Base-by-base conservation (phyloP, 305 asterid genomes). In the Nicotiana rustica region DNA sequence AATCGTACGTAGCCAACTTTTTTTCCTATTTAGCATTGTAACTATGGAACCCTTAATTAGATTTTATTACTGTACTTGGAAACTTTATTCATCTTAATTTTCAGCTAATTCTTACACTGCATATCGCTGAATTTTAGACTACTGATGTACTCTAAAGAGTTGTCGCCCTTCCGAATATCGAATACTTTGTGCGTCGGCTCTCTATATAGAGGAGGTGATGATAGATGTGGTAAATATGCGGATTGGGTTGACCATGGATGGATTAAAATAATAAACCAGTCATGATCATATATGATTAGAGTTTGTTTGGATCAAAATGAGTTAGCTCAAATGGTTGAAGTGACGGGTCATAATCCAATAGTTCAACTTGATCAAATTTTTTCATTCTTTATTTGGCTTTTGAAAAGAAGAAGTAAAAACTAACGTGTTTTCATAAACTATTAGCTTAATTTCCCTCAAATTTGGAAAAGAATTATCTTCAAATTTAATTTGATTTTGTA, bases 31-130 rank as follows among this genome's bases (percentile, higher is more conserved):
- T 55, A 55, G 66, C 10, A 17, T 76, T 76, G 66, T 76, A 76
- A 76, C 80, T 76, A 76, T 52, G 80, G 29, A 52, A 76, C 29
- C 0, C 66, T 52, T 76, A 15, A 55, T 76, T 18, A 76, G 80
- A 76, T 76, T 55, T 76, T 52, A 52, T 1, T 55, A 17, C 9
- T 29, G 80, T 76, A 76, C 65, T 55, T 52, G 47, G 65, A 76
- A 75, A 9, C 47, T 75, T 52, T 75, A 75, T 76, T 76, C 80
- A 76, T 55, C 80, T 55, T n/a, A 29, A 55, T 15, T 29, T 75
- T 52, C 66, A 76, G 80, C n/a, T 49, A 6, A 47, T 25, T 73
- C 62, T 21, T 47, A 44, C 60, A 19, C 57, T 73, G 10, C 49
- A 2, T 15, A 9, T 4, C 49, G 15, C 49, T 76, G 80, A 76